Percentiles rank a stretch among this genome's conserved stretches.
Evolutionary conservation across 2,329 filamentous ascomycete genomes (phyloP).

Genomic region (Sporothrix dimorphospora): DNA sequence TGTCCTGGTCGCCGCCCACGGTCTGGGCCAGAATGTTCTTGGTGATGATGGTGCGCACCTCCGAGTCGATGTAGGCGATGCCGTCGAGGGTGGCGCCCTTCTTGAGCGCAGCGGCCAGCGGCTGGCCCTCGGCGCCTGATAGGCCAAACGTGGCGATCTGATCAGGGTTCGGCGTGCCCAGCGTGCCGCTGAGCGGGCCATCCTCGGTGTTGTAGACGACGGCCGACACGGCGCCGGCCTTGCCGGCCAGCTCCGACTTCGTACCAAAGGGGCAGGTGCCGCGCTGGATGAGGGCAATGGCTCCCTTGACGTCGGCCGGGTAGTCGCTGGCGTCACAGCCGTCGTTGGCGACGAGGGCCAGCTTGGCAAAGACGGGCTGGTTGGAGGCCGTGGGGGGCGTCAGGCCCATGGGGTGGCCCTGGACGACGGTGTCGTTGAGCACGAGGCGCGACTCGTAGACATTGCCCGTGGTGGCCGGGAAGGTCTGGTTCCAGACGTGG

Average conservation of each 20-base stretch:
- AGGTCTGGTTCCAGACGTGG: conserved; percentile 63
- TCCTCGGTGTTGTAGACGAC: conserved; percentile 75
- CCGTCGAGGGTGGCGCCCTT: conserved; percentile 54
- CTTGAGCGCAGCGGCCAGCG: conserved; percentile 58
- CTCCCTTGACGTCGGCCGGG: conserved; percentile 59
- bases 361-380: conserved; percentile 60
- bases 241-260: conserved; percentile 70
- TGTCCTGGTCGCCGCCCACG: conserved; percentile 59
- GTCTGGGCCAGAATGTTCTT: conserved; percentile 68
- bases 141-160: conserved; percentile 73
- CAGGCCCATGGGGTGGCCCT: conserved; percentile 63
- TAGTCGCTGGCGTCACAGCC: conserved; percentile 70
- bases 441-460: conserved; percentile 62
- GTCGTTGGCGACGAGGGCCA: conserved; percentile 63
- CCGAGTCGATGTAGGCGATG: conserved; percentile 63
- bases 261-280: conserved; percentile 71
- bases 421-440: conserved; percentile 56
- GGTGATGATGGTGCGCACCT: conserved; percentile 57
- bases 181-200: conserved; percentile 66
- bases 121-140: conserved; percentile 59
- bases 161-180: conserved; percentile 62
- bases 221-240: conserved; percentile 70
- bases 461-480: conserved; percentile 63
- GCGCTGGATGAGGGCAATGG: conserved; percentile 71
- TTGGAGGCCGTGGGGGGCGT: conserved; percentile 66